phyloP scores from a whole-genome alignment of 768 basidiomycete species.

The Russula abietina region DNA sequence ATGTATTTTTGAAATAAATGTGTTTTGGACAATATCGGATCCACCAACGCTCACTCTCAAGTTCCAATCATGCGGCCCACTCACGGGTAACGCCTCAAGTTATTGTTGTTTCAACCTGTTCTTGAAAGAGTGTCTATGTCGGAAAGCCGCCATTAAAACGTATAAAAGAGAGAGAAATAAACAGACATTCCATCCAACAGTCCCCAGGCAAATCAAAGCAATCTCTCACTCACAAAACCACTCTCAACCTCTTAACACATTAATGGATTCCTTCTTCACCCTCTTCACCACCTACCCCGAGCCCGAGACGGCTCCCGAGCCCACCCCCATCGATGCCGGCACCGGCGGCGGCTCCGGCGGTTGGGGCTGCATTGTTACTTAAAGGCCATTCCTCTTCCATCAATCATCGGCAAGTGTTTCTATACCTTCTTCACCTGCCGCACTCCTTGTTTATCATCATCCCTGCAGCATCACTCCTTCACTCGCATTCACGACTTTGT shows the following conservation, averaged over 20 bases:
- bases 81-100: too few species aligned
- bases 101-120: too few species aligned
- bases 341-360: background rate
- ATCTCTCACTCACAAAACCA: background rate
- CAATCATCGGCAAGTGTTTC: background rate
- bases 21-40: too few species aligned
- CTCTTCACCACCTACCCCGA: background rate
- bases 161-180: background rate
- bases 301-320: background rate
- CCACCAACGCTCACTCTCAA: too few species aligned
- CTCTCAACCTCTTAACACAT: background rate
- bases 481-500: background rate
- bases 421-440: background rate
- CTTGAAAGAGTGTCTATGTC: too few species aligned
- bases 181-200: background rate
- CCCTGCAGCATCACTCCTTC: background rate
- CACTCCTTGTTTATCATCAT: background rate
- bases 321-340: conserved; percentile 6
- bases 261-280: conserved; percentile 11
- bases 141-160: background rate
- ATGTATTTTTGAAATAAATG: too few species aligned
- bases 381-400: background rate
- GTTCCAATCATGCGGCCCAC: too few species aligned
- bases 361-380: conserved; percentile 10
- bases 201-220: too few species aligned